Evolutionary conservation across 495 filamentous ascomycete species (phyloP).

Genomic region (Neurospora terricola): DNA sequence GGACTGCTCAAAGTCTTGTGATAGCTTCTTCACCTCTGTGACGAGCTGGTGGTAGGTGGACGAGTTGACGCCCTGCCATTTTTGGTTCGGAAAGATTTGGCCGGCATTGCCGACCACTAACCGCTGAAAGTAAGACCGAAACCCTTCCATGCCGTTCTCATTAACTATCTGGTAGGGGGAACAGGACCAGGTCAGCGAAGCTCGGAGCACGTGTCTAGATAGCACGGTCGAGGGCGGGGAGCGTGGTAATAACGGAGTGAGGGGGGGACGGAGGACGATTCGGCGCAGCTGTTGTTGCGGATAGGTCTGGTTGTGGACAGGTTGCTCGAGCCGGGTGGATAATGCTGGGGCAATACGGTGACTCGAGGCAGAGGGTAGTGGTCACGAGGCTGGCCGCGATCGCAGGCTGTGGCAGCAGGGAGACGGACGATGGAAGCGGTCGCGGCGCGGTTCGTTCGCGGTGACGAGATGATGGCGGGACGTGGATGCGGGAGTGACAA

Average conservation of each 20-base stretch:
- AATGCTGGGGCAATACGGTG: background rate
- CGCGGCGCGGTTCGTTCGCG: background rate
- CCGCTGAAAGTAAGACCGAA: constrained; percentile 82
- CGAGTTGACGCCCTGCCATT: constrained; percentile 42
- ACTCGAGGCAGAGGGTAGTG: constrained; percentile 1
- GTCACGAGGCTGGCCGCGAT: constrained; percentile 1
- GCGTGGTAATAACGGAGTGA: background rate
- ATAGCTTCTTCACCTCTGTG: constrained; percentile 76
- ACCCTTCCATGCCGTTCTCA: constrained; percentile 96
- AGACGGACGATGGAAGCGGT: background rate
- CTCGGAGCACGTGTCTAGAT: background rate
- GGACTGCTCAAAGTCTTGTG: constrained; percentile 67
- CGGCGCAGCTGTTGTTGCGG: background rate
- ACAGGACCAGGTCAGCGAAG: constrained; percentile 6
- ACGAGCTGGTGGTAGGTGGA: constrained; percentile 74
- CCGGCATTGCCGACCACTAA: constrained; percentile 74
- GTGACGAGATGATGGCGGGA: background rate
- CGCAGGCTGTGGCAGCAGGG: background rate
- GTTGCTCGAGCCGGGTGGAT: background rate
- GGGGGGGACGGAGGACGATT: background rate
- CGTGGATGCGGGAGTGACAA: background rate
- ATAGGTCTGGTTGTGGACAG: background rate
- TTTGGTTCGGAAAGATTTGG: constrained; percentile 60
- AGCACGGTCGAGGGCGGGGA: background rate
- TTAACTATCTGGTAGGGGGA: constrained; percentile 59